Evolutionary conservation across 2,329 filamentous ascomycete species (phyloP).

Genomic region (Neoarthrinium moseri): DNA sequence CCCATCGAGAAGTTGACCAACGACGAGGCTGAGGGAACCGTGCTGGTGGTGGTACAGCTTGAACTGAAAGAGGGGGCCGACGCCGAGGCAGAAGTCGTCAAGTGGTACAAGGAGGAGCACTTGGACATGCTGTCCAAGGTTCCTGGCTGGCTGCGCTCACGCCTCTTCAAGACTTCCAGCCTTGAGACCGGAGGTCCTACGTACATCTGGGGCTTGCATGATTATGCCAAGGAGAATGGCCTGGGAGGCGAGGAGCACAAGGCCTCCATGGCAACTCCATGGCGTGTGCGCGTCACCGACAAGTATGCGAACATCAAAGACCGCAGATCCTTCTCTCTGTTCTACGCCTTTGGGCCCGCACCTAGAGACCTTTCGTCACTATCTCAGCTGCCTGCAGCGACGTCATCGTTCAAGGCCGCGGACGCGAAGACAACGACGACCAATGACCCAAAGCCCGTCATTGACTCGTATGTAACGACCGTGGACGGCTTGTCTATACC

Average conservation of each 20-base stretch:
- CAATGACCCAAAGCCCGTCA: slow-evolving; percentile 48
- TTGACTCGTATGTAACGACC: slow-evolving; percentile 68
- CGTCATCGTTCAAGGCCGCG: slow-evolving; percentile 50
- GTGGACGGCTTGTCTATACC: slow-evolving; percentile 67
- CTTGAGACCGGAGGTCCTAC: slow-evolving; percentile 51
- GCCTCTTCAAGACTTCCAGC: slow-evolving; percentile 66
- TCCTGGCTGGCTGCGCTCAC: slow-evolving; percentile 75
- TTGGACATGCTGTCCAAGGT: slow-evolving; percentile 68
- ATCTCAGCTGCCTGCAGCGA: slow-evolving; percentile 42
- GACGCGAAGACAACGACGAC: slow-evolving; percentile 57
- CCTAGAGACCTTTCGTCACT: slow-evolving; percentile 66
- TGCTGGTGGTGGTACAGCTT: slow-evolving; percentile 63
- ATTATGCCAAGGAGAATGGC: slow-evolving; percentile 67
- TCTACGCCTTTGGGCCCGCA: slow-evolving; percentile 77
- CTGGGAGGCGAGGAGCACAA: slow-evolving; percentile 63
- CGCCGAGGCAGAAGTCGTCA: slow-evolving; percentile 54
- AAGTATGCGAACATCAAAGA: slow-evolving; percentile 57
- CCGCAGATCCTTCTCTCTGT: slow-evolving; percentile 66
- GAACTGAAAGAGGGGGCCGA: slow-evolving; percentile 48
- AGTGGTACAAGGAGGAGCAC: slow-evolving; percentile 77
- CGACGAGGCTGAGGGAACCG: slow-evolving; percentile 56
- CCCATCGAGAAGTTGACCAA: slow-evolving; percentile 60
- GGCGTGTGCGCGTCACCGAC: slow-evolving; percentile 57
- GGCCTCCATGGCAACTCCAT: slow-evolving; percentile 61
- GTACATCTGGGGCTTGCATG: slow-evolving; percentile 68